Evolutionary conservation across 1,284 basidiomycete species (phyloP), one percentile per base, ranked within the genome.

Genomic region (Cutaneotrichosporon cyanovorans): DNA sequence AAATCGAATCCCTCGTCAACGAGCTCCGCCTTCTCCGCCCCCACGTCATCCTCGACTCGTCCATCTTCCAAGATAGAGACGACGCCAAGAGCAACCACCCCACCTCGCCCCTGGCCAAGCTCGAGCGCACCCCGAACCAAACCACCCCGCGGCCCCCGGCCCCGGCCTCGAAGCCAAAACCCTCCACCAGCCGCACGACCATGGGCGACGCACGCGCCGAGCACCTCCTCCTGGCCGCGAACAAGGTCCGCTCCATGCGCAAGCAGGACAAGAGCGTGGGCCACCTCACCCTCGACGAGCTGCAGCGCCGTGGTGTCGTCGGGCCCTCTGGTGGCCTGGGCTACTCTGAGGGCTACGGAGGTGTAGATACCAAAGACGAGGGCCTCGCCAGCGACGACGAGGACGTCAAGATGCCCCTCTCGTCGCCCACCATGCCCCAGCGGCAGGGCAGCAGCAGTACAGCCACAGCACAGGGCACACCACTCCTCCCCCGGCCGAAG

Each of bases 181-280:
- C n/a, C n/a, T 25, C 23, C 21, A 19, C 9, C 23, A 14, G 16
- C 11, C 41, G 50, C 11, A 57, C 56, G 0, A 65, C 63, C 2
- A 60, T 72, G 56, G 69, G 69, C 5, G 69, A 72, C 48, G 69
- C 69, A 5, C 55, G 68, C 5, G 55, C 69, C 0, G 69, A 72
- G 40, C 69, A 71, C 33, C 56, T 72, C 1, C 55, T 72, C 2
- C 59, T 72, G 5, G 69, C 69, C 6, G 67, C 69, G 1, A 58
- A 56, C 38, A 64, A 61, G 42, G 61, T 72, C n/a, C 57, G 69
- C 12, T 50, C 58, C 3, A 60, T 66, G 56, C 58, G 65, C 6
- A 40, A 46, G 21, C 10, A 34, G 7, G 58, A 66, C 43, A 49
- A 54, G 16, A 30, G 37, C 15, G 46, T 67, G 4, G 68, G 68